Conservation (phyloP, 495 filamentous ascomycete genomes). For the Chaetomium cochliodes region DNA sequence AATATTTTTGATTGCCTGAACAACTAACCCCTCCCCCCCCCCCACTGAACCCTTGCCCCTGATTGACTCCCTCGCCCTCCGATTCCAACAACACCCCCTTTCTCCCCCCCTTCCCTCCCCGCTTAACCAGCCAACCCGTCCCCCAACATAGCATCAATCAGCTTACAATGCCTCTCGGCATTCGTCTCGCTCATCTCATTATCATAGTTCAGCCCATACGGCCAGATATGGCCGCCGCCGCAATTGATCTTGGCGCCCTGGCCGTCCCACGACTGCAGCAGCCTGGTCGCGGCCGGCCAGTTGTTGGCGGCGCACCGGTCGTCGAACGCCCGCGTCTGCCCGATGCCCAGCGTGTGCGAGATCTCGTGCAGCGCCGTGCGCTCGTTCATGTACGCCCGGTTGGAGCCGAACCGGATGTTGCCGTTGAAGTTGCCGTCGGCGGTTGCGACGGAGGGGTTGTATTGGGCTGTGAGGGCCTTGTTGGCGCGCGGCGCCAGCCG, state of each 20-base stretch:
- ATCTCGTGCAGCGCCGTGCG: conserved; percentile 50
- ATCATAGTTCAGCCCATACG: conserved; percentile 47
- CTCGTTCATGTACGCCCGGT: conserved; percentile 47
- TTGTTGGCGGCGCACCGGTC: conserved; percentile 35
- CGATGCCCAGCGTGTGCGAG: conserved; percentile 45
- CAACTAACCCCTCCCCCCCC: background rate
- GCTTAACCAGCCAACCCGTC: conserved; percentile 30
- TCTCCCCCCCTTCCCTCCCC: background rate
- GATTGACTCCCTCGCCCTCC: too few relatives aligned
- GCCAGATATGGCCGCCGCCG: conserved; percentile 46
- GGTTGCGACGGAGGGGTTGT: conserved; percentile 42
- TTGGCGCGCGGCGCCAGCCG: conserved; percentile 31
- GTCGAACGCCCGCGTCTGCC: conserved; percentile 43
- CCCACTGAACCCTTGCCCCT: background rate
- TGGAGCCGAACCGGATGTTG: conserved; percentile 45
- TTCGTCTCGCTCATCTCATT: conserved; percentile 45
- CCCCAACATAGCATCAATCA: conserved; percentile 43
- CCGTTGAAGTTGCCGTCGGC: conserved; percentile 47
- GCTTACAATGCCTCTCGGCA: conserved; percentile 38
- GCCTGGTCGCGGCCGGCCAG: conserved; percentile 41
- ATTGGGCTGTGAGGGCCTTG: conserved; percentile 40
- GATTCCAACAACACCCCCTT: background rate
- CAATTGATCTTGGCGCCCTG: conserved; percentile 43
- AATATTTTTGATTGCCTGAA: too few relatives aligned
- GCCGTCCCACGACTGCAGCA: conserved; percentile 43